A percentile compares a stretch with the other conserved stretches of the same genome.
phyloP scores from a whole-genome alignment of 31 red algal species.

The Odonthalia washingtoniensis region DNA sequence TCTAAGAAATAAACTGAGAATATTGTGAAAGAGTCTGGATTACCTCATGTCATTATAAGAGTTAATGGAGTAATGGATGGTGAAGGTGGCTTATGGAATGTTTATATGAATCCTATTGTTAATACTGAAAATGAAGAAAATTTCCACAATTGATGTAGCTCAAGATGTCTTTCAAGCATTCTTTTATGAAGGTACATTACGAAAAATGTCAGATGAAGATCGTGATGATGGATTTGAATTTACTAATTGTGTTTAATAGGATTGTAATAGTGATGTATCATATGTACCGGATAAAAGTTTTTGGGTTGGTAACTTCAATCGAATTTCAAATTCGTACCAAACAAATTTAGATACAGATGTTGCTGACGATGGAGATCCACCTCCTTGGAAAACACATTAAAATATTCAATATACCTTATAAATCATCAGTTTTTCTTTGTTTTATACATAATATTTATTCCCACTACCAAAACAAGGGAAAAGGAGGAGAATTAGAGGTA shows the following conservation, averaged over 20 bases:
- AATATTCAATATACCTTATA: too few relatives aligned
- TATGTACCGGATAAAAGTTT: slow-evolving; percentile 72
- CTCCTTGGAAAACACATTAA: too few relatives aligned
- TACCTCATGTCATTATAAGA: slow-evolving; percentile 70
- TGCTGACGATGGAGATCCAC: too few relatives aligned
- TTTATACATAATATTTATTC: too few relatives aligned
- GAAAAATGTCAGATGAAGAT: slow-evolving; percentile 36
- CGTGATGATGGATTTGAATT: slow-evolving; percentile 64
- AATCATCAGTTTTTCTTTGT: too few relatives aligned
- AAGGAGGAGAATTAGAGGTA: too few relatives aligned
- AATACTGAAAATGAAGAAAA: background rate
- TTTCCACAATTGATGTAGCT: slow-evolving; percentile 59
- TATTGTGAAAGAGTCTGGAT: slow-evolving; percentile 47
- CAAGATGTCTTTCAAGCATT: slow-evolving; percentile 68
- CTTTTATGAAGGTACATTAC: slow-evolving; percentile 52
- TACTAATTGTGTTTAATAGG: slow-evolving; percentile 52
- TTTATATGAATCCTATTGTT: slow-evolving; percentile 17
- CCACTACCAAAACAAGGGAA: too few relatives aligned
- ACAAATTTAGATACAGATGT: slow-evolving; percentile 14
- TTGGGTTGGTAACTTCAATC: slow-evolving; percentile 68
- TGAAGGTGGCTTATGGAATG: slow-evolving; percentile 24
- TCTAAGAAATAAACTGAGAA: slow-evolving; percentile 62
- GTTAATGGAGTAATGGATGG: slow-evolving; percentile 28
- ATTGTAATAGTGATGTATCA: slow-evolving; percentile 38
- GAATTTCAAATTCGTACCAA: slow-evolving; percentile 60